A percentile compares a stretch with the other conserved stretches of the same genome.
Evolutionary conservation across 768 basidiomycete genomes (phyloP).

Genomic region (Leccinum arenicola): DNA sequence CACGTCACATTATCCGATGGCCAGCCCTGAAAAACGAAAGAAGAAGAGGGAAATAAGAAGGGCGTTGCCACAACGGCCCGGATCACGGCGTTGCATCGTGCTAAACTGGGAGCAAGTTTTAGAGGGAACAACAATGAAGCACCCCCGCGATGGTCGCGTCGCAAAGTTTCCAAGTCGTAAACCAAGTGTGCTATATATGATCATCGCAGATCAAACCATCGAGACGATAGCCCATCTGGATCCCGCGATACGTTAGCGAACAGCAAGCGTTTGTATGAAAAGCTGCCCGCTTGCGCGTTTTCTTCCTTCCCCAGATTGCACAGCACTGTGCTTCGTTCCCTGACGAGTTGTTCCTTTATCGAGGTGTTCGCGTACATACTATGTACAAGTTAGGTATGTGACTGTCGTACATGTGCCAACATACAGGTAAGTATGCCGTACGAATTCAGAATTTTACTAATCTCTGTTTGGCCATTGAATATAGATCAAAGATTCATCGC

Average conservation of each 20-base stretch:
- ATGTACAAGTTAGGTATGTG: background rate
- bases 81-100: background rate
- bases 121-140: background rate
- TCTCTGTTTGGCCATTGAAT: too few relatives aligned
- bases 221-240: background rate
- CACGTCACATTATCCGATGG: background rate
- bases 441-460: too few relatives aligned
- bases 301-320: background rate
- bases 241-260: background rate
- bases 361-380: background rate
- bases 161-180: background rate
- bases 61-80: background rate
- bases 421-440: too few relatives aligned
- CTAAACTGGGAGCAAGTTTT: background rate
- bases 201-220: slow-evolving; percentile 23
- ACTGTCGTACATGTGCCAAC: background rate
- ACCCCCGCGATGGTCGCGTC: background rate
- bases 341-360: background rate
- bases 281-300: background rate
- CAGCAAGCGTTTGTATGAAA: background rate
- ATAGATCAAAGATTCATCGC: too few relatives aligned
- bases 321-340: background rate
- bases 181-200: background rate
- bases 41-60: background rate
- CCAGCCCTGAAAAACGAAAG: background rate